These are phyloP conservation scores for Ascochyta viciae-villosae DNA, from an alignment of 2,329 filamentous ascomycete species.

Conservation along the genomic window DNA sequence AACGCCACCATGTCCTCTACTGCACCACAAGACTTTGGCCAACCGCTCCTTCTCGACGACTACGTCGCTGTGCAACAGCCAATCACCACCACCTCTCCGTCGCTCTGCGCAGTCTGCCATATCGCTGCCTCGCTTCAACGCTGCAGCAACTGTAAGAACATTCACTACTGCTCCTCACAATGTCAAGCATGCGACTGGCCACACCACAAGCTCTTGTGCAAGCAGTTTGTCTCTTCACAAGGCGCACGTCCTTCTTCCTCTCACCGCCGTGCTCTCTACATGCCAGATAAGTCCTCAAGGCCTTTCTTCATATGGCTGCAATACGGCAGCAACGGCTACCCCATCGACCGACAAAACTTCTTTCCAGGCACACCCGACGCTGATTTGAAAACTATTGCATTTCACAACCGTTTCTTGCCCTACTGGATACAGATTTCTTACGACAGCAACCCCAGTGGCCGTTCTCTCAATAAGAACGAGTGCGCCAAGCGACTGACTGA, in stretches of 20 bases:
- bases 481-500: background rate
- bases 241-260: background rate
- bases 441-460: constrained; percentile 12
- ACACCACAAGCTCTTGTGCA: constrained; percentile 20
- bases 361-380: constrained; percentile 2
- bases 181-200: constrained; percentile 18
- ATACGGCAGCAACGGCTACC: constrained; percentile 3
- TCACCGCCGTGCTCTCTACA: constrained; percentile 7
- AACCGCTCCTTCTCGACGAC: constrained; percentile 18
- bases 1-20: background rate
- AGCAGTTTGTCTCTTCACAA: background rate
- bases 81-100: background rate
- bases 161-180: constrained; percentile 17
- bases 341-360: background rate
- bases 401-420: constrained; percentile 15
- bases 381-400: constrained; percentile 19
- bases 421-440: constrained; percentile 23
- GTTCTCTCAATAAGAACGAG: background rate
- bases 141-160: constrained; percentile 21
- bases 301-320: constrained; percentile 9
- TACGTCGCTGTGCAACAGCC: background rate
- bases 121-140: background rate
- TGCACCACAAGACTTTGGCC: constrained; percentile 17
- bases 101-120: constrained; percentile 19
- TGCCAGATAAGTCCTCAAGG: background rate